phyloP scores from a whole-genome alignment of 2,329 filamentous ascomycete species.

The Catunica adiposa region DNA sequence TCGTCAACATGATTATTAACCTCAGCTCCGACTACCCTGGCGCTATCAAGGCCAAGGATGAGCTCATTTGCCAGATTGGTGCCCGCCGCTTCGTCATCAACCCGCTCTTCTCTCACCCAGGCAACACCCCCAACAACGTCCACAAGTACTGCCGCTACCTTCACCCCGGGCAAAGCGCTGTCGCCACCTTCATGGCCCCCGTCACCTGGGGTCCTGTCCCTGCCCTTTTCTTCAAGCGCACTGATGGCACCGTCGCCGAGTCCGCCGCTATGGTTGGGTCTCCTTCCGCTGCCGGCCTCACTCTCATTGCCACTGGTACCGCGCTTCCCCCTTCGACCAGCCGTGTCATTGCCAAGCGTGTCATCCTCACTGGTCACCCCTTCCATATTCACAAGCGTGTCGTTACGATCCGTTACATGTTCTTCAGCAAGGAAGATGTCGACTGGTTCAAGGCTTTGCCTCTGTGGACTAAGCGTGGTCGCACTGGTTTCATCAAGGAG shows the following conservation, averaged over 20 bases:
- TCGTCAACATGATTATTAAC: constrained; percentile 77
- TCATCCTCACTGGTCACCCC: constrained; percentile 86
- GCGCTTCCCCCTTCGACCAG: constrained; percentile 58
- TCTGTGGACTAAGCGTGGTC: constrained; percentile 78
- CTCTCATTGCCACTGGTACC: constrained; percentile 75
- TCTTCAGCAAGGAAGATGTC: constrained; percentile 92
- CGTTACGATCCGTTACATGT: constrained; percentile 98
- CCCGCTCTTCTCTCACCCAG: constrained; percentile 77
- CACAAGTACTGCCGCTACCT: constrained; percentile 92
- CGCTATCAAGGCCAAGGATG: constrained; percentile 80
- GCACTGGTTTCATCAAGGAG: constrained; percentile 88
- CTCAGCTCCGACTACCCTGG: constrained; percentile 59
- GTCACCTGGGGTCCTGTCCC: constrained; percentile 88
- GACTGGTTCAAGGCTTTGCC: constrained; percentile 96
- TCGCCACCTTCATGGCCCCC: constrained; percentile 80
- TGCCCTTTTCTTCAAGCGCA: constrained; percentile 67
- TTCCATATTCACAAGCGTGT: constrained; percentile 98
- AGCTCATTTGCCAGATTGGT: constrained; percentile 81
- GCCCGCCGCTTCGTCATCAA: constrained; percentile 75
- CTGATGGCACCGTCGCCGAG: constrained; percentile 27
- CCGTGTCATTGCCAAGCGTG: constrained; percentile 81
- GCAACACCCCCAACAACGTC: constrained; percentile 85
- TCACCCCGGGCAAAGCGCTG: constrained; percentile 75
- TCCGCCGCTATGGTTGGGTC: constrained; percentile 22
- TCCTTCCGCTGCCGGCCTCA: constrained; percentile 34